These are phyloP conservation scores for Arachnomyces sp. DNA, from an alignment of 2,329 filamentous ascomycete genomes.

Conservation along the genomic window DNA sequence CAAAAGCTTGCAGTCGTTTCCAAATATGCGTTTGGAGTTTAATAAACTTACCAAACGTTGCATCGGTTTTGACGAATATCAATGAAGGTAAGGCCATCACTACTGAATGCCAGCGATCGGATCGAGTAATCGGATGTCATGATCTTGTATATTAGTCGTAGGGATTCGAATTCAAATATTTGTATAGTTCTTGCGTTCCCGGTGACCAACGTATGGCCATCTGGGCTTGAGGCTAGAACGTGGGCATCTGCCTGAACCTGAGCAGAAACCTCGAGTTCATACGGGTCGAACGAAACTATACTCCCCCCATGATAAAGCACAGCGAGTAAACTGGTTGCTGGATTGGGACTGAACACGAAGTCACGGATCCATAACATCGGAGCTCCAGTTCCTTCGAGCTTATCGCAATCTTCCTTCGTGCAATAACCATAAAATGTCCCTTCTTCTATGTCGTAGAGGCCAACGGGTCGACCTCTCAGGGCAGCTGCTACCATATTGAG, in stretches of 20 bases:
- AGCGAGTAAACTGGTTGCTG: constrained; percentile 15
- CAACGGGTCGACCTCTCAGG: no score
- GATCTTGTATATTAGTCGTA: constrained; percentile 24
- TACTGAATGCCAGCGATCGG: constrained; percentile 22
- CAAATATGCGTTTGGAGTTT: no score
- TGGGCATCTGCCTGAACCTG: constrained; percentile 10
- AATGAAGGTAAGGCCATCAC: constrained; percentile 24
- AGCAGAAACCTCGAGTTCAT: constrained; percentile 5
- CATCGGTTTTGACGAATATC: constrained; percentile 25
- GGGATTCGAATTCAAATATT: constrained; percentile 23
- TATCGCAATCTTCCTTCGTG: no score
- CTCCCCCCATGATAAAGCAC: constrained; percentile 23
- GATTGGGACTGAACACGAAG: constrained; percentile 15
- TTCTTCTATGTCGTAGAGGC: no score
- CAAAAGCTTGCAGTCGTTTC: no score
- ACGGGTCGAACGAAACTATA: constrained; percentile 18
- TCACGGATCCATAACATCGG: no score
- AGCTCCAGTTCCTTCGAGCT: no score
- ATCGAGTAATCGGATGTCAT: constrained; percentile 21
- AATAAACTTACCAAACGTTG: no score
- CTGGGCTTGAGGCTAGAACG: constrained; percentile 18
- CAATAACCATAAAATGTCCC: no score
- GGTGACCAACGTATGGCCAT: constrained; percentile 23
- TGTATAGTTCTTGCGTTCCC: constrained; percentile 18
- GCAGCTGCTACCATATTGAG: no score